Percentiles rank a stretch among this genome's conserved stretches.
These are phyloP conservation scores for Pseudogymnoascus sp. DNA, from an alignment of 2,329 filamentous ascomycete species.

Conservation along the genomic window DNA sequence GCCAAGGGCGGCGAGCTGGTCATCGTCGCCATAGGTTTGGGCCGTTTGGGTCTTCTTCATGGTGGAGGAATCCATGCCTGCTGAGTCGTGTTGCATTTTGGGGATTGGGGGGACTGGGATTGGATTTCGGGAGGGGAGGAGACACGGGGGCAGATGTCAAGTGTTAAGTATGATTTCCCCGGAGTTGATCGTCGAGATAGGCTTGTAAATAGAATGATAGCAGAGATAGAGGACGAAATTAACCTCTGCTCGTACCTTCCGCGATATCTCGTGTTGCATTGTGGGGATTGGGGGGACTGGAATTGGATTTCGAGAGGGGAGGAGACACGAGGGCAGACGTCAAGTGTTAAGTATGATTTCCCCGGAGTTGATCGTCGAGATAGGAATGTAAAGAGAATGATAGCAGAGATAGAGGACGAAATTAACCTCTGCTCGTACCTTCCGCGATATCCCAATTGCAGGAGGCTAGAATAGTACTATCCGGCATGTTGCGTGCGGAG, in stretches of 20 bases:
- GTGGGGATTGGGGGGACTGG: not conserved
- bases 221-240: not conserved
- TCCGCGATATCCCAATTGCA: not conserved
- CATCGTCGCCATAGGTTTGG: constrained; percentile 33
- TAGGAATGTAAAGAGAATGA: not conserved
- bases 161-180: not conserved
- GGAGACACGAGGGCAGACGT: not conserved
- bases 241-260: not conserved
- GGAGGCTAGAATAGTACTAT: not conserved
- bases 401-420: not conserved
- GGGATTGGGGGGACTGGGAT: not conserved
- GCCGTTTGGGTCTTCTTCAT: not conserved
- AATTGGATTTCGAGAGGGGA: not conserved
- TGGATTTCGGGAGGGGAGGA: not conserved
- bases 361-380: not conserved
- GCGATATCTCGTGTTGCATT: not conserved
- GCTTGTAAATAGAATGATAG: not conserved
- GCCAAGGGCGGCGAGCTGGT: constrained; percentile 45
- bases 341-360: not conserved
- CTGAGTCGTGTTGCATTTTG: not conserved
- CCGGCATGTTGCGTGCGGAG: not conserved
- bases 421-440: not conserved
- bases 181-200: not conserved
- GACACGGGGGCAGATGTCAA: not conserved
- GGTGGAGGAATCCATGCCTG: not conserved